Conservation (phyloP, 805 yeast species). For the Candida pseudofarinosa region DNA sequence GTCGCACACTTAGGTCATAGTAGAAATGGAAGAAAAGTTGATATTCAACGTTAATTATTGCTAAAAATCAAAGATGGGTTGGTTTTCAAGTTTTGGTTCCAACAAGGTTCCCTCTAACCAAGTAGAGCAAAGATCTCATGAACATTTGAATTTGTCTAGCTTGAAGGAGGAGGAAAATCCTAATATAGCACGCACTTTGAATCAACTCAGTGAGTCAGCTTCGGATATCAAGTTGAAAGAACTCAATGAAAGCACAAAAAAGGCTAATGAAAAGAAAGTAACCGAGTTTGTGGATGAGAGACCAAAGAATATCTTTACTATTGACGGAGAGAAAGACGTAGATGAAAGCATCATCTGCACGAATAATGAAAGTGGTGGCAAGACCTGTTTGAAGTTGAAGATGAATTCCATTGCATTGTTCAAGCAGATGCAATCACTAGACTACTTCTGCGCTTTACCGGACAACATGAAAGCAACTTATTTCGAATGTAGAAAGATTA, state of each 20-base stretch:
- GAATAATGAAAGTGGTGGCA: conserved; percentile 38
- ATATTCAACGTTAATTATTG: not conserved
- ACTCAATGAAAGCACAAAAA: conserved; percentile 5
- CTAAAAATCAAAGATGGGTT: conserved; percentile 10
- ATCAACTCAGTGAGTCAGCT: conserved; percentile 19
- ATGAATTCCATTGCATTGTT: conserved; percentile 40
- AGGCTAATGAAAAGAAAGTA: conserved; percentile 19
- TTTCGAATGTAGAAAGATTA: conserved; percentile 47
- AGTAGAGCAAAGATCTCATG: conserved; percentile 25
- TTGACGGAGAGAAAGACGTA: conserved; percentile 38
- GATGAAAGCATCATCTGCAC: conserved; percentile 45
- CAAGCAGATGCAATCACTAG: conserved; percentile 46
- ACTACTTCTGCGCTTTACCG: conserved; percentile 48
- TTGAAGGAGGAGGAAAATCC: conserved; percentile 8
- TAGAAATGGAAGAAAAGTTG: not conserved
- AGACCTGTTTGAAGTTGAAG: conserved; percentile 43
- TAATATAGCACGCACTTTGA: conserved; percentile 25
- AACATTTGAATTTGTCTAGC: conserved; percentile 16
- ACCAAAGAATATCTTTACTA: conserved; percentile 34
- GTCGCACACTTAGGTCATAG: not conserved
- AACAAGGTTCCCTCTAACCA: conserved; percentile 9
- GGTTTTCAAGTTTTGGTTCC: conserved; percentile 11
- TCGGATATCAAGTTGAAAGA: conserved; percentile 6
- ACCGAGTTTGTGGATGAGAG: conserved; percentile 24
- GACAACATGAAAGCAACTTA: conserved; percentile 47